Conservation (phyloP, 192 early-diverging fungal species). For the Linnemannia schmuckeri region DNA sequence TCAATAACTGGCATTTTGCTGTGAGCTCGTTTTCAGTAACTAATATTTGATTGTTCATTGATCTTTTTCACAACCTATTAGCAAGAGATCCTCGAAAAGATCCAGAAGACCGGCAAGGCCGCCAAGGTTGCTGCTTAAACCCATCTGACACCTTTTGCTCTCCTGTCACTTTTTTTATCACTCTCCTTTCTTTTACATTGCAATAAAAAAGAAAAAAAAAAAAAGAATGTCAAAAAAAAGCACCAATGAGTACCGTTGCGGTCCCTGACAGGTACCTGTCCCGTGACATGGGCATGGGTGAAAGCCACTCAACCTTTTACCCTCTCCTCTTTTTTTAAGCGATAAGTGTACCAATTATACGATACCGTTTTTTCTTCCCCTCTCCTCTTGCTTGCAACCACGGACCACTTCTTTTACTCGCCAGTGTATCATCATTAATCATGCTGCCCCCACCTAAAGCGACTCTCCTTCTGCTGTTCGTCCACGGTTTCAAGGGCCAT, state of each 20-base stretch:
- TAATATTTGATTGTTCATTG: background rate
- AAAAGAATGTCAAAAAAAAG: background rate
- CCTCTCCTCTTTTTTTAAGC: background rate
- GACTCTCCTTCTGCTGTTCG: conserved; percentile 66
- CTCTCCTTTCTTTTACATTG: background rate
- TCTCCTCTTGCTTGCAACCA: background rate
- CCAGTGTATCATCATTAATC: background rate
- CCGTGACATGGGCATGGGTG: background rate
- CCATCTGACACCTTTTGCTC: background rate
- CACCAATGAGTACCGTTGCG: background rate
- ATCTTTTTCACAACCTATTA: background rate
- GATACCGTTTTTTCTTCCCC: background rate
- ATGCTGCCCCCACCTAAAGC: conserved; percentile 41
- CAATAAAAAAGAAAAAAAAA: conserved; percentile 5
- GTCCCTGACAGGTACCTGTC: background rate
- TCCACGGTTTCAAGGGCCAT: conserved; percentile 71
- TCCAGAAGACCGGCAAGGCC: conserved; percentile 56
- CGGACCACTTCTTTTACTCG: background rate
- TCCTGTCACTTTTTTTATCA: too few relatives aligned
- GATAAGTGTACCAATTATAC: background rate
- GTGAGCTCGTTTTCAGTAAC: too few relatives aligned
- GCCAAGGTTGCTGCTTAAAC: conserved; percentile 37
- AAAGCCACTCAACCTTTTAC: background rate
- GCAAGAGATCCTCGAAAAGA: conserved; percentile 42
- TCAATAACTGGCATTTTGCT: too few relatives aligned